These are phyloP conservation scores for Lipomyces yamadae DNA, from an alignment of 805 yeast genomes.

Conservation along the genomic window DNA sequence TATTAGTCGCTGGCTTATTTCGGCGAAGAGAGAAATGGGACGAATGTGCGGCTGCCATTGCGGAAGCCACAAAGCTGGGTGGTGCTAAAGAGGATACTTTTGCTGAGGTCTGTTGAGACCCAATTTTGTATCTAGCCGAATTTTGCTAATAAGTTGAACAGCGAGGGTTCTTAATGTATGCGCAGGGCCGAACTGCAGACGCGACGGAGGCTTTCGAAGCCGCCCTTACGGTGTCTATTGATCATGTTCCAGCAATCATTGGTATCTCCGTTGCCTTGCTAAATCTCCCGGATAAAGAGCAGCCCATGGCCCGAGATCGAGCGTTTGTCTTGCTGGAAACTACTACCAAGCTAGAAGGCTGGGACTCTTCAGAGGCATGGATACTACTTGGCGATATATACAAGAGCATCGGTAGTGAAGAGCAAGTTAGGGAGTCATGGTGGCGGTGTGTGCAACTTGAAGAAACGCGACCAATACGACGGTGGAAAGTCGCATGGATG, in stretches of 20 bases:
- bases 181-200: constrained; percentile 21
- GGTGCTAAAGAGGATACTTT: constrained; percentile 35
- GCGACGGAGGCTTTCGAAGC: constrained; percentile 34
- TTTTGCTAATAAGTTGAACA: constrained; percentile 1
- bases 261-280: constrained; percentile 26
- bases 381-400: constrained; percentile 28
- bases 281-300: constrained; percentile 22
- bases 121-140: background rate
- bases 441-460: constrained; percentile 34
- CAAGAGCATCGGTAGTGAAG: constrained; percentile 23
- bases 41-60: constrained; percentile 33
- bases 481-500: constrained; percentile 31
- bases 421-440: constrained; percentile 19
- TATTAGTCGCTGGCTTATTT: constrained; percentile 34
- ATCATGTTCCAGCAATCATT: constrained; percentile 34
- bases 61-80: constrained; percentile 34
- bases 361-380: constrained; percentile 36
- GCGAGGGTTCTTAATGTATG: constrained; percentile 32
- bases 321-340: constrained; percentile 33
- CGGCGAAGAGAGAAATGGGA: constrained; percentile 27
- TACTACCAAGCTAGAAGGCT: constrained; percentile 27
- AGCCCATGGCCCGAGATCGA: constrained; percentile 37
- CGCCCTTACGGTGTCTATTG: constrained; percentile 35
- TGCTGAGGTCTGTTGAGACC: constrained; percentile 26
- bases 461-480: constrained; percentile 31